Conservation (phyloP, 1,284 basidiomycete species). For the Trichosporon faecale region DNA sequence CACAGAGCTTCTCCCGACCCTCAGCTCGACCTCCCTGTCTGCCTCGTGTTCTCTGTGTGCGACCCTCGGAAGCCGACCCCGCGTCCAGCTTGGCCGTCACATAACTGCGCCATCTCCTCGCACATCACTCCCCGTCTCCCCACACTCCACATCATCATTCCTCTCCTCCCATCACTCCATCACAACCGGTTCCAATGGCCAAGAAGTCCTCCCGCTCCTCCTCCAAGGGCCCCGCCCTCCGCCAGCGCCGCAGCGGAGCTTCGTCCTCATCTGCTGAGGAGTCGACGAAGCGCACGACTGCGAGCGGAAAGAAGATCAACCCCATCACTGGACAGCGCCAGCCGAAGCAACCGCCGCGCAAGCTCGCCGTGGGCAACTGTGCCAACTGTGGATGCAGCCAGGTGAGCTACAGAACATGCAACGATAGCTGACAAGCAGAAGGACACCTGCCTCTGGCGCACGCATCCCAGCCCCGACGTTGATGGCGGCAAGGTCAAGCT, state of each 20-base stretch:
- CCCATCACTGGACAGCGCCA: background rate
- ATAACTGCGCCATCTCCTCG: background rate
- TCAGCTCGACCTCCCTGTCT: background rate
- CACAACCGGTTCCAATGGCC: background rate
- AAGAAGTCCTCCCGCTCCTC: background rate
- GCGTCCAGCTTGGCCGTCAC: background rate
- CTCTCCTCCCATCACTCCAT: background rate
- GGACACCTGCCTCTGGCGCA: conserved; percentile 15
- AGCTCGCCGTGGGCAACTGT: conserved; percentile 17
- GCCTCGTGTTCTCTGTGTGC: background rate
- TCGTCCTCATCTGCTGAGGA: background rate
- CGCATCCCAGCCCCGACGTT: conserved; percentile 1
- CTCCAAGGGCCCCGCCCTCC: background rate
- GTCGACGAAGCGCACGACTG: background rate
- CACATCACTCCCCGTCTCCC: background rate
- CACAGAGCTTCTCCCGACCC: background rate
- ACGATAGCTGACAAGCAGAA: conserved; percentile 1
- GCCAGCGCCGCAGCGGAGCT: background rate
- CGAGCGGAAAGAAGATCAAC: conserved; percentile 14
- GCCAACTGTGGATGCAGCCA: conserved; percentile 19
- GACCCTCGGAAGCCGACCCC: background rate
- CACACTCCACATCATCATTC: background rate
- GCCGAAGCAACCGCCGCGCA: conserved; percentile 6
- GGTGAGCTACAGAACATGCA: conserved; percentile 1
- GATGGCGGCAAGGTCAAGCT: conserved; percentile 1